A percentile compares a stretch with the other conserved stretches of the same genome.
These are phyloP conservation scores for Penicillium sp. DNA, from an alignment of 2,329 filamentous ascomycete species.

Conservation along the genomic window DNA sequence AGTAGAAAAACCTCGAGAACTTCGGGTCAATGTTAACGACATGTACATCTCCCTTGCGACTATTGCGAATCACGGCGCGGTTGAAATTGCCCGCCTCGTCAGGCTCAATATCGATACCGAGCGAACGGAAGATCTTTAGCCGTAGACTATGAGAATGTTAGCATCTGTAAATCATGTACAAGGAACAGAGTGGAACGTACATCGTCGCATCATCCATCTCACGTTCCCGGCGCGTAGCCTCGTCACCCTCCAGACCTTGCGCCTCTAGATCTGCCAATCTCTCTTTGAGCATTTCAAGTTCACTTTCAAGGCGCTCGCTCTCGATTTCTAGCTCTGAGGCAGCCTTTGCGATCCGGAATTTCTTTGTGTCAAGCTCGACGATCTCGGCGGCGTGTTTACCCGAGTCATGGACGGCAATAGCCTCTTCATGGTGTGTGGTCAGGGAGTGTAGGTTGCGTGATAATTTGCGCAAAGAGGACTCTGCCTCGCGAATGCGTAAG, in stretches of 20 bases:
- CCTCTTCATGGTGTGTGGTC: slow-evolving; percentile 73
- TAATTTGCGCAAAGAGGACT: slow-evolving; percentile 68
- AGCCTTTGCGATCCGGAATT: slow-evolving; percentile 92
- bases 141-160: slow-evolving; percentile 58
- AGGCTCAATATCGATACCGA: slow-evolving; percentile 88
- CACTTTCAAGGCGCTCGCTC: slow-evolving; percentile 81
- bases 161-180: neutral
- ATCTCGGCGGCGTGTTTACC: slow-evolving; percentile 81
- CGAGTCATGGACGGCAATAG: slow-evolving; percentile 71
- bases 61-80: slow-evolving; percentile 82
- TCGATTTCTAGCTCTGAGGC: slow-evolving; percentile 89
- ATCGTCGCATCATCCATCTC: slow-evolving; percentile 52
- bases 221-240: slow-evolving; percentile 51
- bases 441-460: slow-evolving; percentile 74
- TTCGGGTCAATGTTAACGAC: slow-evolving; percentile 93
- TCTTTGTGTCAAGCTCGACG: slow-evolving; percentile 82
- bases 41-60: slow-evolving; percentile 85
- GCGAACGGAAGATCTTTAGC: slow-evolving; percentile 83
- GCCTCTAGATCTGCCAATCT: slow-evolving; percentile 79
- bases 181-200: slow-evolving; percentile 26
- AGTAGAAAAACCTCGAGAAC: slow-evolving; percentile 88
- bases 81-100: slow-evolving; percentile 78
- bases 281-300: slow-evolving; percentile 72
- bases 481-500: slow-evolving; percentile 70
- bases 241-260: slow-evolving; percentile 78